Conservation (phyloP, 225 moss, liverwort and hornwort genomes). For the Bryum argenteum region DNA sequence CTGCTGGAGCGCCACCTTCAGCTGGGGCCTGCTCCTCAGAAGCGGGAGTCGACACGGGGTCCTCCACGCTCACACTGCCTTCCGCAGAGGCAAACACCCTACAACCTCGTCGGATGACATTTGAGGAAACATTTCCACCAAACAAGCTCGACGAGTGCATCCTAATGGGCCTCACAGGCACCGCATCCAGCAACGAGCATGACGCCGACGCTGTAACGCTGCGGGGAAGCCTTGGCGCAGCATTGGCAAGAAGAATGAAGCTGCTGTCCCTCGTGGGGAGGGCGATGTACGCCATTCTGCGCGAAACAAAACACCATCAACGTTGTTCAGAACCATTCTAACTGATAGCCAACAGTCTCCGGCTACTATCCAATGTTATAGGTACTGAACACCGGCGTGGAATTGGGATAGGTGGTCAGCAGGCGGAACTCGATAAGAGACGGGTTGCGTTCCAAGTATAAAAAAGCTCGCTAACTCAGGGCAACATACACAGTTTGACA, state of each 20-base stretch:
- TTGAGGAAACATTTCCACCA: conserved; percentile 10
- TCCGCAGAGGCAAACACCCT: conserved; percentile 37
- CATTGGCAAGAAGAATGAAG: conserved; percentile 42
- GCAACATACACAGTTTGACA: neutral
- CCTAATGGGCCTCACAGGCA: conserved; percentile 22
- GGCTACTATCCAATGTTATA: neutral
- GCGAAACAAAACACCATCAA: neutral
- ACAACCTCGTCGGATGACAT: conserved; percentile 16
- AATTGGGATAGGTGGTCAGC: neutral
- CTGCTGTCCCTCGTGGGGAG: conserved; percentile 59
- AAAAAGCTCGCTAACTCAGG: neutral
- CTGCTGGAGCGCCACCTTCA: neutral
- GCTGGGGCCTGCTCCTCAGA: conserved; percentile 3
- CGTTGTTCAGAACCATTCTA: neutral
- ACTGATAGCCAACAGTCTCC: neutral
- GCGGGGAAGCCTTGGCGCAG: conserved; percentile 47
- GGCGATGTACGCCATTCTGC: conserved; percentile 68
- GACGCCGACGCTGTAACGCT: conserved; percentile 24
- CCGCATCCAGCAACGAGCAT: conserved; percentile 3
- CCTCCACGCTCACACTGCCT: conserved; percentile 60
- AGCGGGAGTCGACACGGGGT: conserved; percentile 31
- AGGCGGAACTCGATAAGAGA: neutral
- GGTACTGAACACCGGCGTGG: neutral
- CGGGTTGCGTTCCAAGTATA: neutral
- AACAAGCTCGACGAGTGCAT: conserved; percentile 18